phyloP scores from a whole-genome alignment of 768 basidiomycete species.

The Coprinopsis cinerea region DNA sequence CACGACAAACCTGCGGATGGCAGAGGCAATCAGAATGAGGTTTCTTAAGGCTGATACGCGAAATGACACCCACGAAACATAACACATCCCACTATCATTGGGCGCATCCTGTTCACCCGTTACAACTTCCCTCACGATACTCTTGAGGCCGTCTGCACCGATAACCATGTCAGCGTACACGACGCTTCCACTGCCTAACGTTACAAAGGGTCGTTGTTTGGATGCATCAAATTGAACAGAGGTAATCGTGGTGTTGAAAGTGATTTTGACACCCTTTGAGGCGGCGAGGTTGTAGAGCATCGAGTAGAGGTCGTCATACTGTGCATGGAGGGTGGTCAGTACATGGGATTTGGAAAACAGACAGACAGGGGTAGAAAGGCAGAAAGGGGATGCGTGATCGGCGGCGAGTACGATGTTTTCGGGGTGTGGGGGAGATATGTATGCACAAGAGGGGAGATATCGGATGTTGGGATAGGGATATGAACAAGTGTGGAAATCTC shows the following conservation, averaged over 20 bases:
- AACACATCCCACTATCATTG: slow-evolving; percentile 13
- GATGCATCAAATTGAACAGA: slow-evolving; percentile 24
- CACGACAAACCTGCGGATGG: background rate
- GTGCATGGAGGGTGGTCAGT: slow-evolving; percentile 5
- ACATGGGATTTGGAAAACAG: too few relatives aligned
- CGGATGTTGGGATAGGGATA: too few relatives aligned
- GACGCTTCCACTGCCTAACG: slow-evolving; percentile 28
- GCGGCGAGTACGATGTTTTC: too few relatives aligned
- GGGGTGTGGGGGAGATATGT: too few relatives aligned
- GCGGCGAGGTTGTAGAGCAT: slow-evolving; percentile 38
- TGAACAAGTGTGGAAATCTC: too few relatives aligned
- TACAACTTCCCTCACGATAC: slow-evolving; percentile 32
- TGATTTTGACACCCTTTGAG: slow-evolving; percentile 34
- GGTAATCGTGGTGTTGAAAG: slow-evolving; percentile 23
- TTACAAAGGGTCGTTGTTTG: slow-evolving; percentile 19
- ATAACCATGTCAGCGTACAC: slow-evolving; percentile 40
- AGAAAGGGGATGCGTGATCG: too few relatives aligned
- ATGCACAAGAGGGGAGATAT: too few relatives aligned
- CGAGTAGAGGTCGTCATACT: slow-evolving; percentile 43
- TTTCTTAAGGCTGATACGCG: background rate
- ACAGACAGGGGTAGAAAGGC: too few relatives aligned
- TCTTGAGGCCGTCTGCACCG: slow-evolving; percentile 44
- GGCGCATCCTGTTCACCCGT: slow-evolving; percentile 25
- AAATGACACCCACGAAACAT: slow-evolving; percentile 6
- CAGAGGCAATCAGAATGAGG: background rate